phyloP scores from a whole-genome alignment of 768 basidiomycete genomes.

The Hysterangium stoloniferum region DNA sequence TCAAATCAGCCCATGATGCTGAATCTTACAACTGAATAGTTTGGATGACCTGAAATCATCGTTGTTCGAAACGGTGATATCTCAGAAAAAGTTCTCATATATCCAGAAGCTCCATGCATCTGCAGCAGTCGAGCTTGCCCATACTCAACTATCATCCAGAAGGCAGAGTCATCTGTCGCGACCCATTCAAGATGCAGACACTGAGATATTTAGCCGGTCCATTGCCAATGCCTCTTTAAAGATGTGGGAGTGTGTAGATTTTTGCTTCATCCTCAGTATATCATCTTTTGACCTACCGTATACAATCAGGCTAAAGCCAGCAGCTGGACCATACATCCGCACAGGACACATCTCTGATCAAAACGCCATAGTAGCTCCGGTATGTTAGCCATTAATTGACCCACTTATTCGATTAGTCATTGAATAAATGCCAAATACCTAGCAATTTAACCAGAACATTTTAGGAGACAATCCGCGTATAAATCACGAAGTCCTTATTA shows the following conservation, averaged over 20 bases:
- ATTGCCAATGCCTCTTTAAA: constrained; percentile 46
- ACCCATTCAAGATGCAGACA: constrained; percentile 37
- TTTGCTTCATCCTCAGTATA: not conserved
- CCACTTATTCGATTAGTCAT: no score
- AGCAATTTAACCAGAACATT: constrained; percentile 8
- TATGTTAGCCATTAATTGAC: not conserved
- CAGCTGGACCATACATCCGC: constrained; percentile 3
- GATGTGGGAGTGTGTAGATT: constrained; percentile 50
- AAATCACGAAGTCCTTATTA: constrained; percentile 41
- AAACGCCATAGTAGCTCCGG: not conserved
- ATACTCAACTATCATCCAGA: constrained; percentile 17
- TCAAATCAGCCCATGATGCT: not conserved
- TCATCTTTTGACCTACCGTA: not conserved
- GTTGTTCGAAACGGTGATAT: constrained; percentile 41
- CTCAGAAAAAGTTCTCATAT: constrained; percentile 51
- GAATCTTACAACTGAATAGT: constrained; percentile 27
- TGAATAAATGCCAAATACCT: no score
- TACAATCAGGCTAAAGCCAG: not conserved
- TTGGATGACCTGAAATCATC: constrained; percentile 41
- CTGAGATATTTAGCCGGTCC: constrained; percentile 38
- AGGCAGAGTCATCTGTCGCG: constrained; percentile 24
- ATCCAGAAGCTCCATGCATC: constrained; percentile 37
- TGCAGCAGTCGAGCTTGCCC: constrained; percentile 24
- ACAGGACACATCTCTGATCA: constrained; percentile 4
- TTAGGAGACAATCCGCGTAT: not conserved